A percentile compares a stretch with the other conserved stretches of the same genome.
phyloP scores from a whole-genome alignment of 495 filamentous ascomycete species.

The Cladorrhinum samala region DNA sequence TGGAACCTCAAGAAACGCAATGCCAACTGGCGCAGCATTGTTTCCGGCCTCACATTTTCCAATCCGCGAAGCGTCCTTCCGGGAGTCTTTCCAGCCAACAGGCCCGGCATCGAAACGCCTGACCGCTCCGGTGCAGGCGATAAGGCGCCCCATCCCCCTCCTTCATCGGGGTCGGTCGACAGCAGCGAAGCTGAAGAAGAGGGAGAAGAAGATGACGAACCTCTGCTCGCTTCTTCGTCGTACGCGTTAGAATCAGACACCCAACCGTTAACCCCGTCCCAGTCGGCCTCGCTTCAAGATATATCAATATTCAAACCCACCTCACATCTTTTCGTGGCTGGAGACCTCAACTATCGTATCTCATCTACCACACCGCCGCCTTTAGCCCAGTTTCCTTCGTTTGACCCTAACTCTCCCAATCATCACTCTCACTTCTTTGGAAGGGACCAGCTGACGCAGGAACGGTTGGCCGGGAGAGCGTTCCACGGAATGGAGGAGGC shows the following conservation, averaged over 20 bases:
- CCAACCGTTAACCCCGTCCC: background rate
- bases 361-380: constrained; percentile 50
- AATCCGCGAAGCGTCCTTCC: constrained; percentile 31
- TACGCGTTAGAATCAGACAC: background rate
- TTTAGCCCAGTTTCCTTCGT: constrained; percentile 49
- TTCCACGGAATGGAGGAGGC: constrained; percentile 73
- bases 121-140: constrained; percentile 22
- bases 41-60: constrained; percentile 69
- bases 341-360: constrained; percentile 94
- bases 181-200: constrained; percentile 23
- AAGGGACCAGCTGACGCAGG: constrained; percentile 70
- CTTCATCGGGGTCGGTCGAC: constrained; percentile 5
- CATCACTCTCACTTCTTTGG: constrained; percentile 51
- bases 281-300: constrained; percentile 26
- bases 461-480: constrained; percentile 56
- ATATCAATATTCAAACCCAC: constrained; percentile 62
- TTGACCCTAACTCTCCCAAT: constrained; percentile 49
- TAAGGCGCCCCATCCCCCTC: background rate
- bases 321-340: constrained; percentile 76
- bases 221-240: constrained; percentile 2
- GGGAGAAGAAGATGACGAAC: constrained; percentile 18
- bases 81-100: constrained; percentile 13
- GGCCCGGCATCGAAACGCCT: constrained; percentile 1
- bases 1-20: constrained; percentile 64
- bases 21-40: constrained; percentile 76